These are phyloP conservation scores for Vitellaria paradoxa DNA, from an alignment of 179 eudicot species.

Conservation along the genomic window DNA sequence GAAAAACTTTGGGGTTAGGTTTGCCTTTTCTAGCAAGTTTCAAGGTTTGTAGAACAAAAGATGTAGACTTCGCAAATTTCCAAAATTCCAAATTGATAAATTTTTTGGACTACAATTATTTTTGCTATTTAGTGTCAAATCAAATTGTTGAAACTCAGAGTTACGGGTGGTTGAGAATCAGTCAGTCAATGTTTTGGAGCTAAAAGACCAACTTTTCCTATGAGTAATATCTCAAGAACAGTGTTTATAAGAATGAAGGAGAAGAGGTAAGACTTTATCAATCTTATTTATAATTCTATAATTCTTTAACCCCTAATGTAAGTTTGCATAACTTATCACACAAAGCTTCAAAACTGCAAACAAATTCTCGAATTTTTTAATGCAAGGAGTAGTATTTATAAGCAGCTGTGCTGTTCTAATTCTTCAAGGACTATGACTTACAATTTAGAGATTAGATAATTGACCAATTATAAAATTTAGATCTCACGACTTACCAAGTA, in stretches of 20 bases:
- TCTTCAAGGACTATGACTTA: too few relatives aligned
- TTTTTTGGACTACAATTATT: background rate
- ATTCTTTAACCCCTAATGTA: background rate
- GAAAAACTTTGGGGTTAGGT: background rate
- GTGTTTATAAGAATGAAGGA: background rate
- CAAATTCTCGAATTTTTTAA: background rate
- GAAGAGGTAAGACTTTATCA: background rate
- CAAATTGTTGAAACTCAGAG: background rate
- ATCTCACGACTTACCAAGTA: too few relatives aligned
- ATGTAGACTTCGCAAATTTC: background rate
- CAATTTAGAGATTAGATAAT: too few relatives aligned
- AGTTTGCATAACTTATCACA: background rate
- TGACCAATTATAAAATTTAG: too few relatives aligned
- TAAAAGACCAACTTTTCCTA: background rate
- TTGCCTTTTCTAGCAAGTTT: background rate
- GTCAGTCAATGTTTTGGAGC: background rate
- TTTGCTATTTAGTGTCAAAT: background rate
- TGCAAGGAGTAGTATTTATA: background rate
- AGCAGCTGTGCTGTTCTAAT: too few relatives aligned
- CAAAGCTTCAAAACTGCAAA: background rate
- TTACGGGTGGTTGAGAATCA: background rate
- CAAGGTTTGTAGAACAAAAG: background rate
- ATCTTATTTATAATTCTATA: background rate
- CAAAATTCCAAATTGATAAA: background rate
- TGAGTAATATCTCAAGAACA: background rate